phyloP scores from a whole-genome alignment of 2,329 filamentous ascomycete genomes.

The Colletotrichum sp. region DNA sequence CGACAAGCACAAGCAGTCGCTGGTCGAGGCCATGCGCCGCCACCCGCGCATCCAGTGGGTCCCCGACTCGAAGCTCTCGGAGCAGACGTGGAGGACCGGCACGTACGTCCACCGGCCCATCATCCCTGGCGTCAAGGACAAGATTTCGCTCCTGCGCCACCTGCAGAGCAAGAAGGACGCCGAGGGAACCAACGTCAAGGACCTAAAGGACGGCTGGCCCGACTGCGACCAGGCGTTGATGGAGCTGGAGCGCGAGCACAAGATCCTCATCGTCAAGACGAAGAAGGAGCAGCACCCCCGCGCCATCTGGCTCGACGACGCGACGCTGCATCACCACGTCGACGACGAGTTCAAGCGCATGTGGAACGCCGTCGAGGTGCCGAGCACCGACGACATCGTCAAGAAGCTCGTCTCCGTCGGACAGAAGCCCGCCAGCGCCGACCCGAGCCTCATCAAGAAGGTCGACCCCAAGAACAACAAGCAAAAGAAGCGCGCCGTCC shows the following conservation, averaged over 20 bases:
- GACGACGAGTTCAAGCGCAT: conserved; percentile 83
- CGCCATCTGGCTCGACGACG: conserved; percentile 89
- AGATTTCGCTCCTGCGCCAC: conserved; percentile 78
- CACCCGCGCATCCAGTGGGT: conserved; percentile 65
- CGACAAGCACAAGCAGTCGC: conserved; percentile 65
- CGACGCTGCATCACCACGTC: conserved; percentile 75
- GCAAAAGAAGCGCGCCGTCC: conserved; percentile 71
- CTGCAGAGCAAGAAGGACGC: conserved; percentile 84
- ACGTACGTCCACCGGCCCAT: conserved; percentile 85
- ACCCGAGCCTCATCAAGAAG: conserved; percentile 64
- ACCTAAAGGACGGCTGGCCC: conserved; percentile 95
- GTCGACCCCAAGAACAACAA: conserved; percentile 69
- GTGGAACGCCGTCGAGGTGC: conserved; percentile 83
- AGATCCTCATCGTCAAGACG: conserved; percentile 84
- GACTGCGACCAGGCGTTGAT: conserved; percentile 81
- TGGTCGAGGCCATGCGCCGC: conserved; percentile 72
- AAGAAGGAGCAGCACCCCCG: conserved; percentile 90
- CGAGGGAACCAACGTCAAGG: conserved; percentile 81
- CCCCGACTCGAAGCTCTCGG: conserved; percentile 64
- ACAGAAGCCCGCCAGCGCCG: conserved; percentile 84
- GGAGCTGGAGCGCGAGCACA: conserved; percentile 77
- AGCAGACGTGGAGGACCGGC: conserved; percentile 70
- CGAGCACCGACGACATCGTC: conserved; percentile 77
- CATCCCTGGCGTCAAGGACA: conserved; percentile 78
- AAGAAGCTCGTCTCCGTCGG: conserved; percentile 78